Base-by-base conservation (phyloP, 1,284 basidiomycete species). In the Rhizopogon parksii region DNA sequence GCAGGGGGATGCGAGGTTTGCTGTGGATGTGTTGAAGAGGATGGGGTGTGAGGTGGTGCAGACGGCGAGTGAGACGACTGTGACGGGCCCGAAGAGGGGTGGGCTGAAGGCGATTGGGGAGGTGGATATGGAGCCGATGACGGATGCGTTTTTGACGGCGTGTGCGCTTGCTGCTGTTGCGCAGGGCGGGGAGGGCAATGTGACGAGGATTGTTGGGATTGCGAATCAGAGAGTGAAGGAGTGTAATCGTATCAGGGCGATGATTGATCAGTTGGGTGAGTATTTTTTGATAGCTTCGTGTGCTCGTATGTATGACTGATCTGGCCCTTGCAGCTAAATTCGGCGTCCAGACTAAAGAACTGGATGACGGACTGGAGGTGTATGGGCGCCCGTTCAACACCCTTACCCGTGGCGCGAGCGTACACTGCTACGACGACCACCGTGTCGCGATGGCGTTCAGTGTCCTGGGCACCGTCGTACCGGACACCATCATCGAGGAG, bases 91-190 rank as follows among this genome's bases (percentile, higher is more conserved):
- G 1, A 83, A 87, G 0, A 69, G 85, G 17, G 91, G 93, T 1
- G 73, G 82, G 59, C 78, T 99, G 42, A 82, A 83, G 55, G 90
- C 91, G 6, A 78, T 97, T 47, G 91, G 91, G 36, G 78, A 85
- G 58, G 83, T 98, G 21, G 94, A 99, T 66, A 99, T 99, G 96
- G 94, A 97, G 71, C 85, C 88, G n/a, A 99, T 99, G 95, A 99
- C 96, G 8, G 95, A 99, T 67, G 95, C 95, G 5, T 99, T 99
- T 76, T 79, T 99, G 68, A 98, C 95, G 0, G 95, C 95, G 1
- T 88, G 83, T 6, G 93, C 88, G 2, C 74, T 99, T 14, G 92
- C 93, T 46, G 95, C 95, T 50, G 89, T 95, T 19, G 91, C 92
- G 0, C 57, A 74, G 6, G 68, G 63, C 6, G 64, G 73, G 7